These are phyloP conservation scores for Onygena corvina DNA, from an alignment of 2,329 filamentous ascomycete genomes.

Conservation along the genomic window DNA sequence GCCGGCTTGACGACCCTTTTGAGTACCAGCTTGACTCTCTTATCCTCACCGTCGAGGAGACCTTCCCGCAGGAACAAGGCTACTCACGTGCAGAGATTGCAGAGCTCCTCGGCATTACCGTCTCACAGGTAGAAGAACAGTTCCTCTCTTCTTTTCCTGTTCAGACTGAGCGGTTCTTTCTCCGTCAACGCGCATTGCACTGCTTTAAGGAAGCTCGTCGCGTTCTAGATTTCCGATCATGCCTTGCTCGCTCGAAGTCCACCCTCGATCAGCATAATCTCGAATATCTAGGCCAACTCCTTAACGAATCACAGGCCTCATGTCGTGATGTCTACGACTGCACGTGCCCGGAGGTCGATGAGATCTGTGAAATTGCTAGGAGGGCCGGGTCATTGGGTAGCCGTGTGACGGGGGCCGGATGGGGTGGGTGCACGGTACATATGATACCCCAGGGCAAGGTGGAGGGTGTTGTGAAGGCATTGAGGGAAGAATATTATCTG, in stretches of 20 bases:
- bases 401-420: slow-evolving; percentile 81
- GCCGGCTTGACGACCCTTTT: slow-evolving; percentile 38
- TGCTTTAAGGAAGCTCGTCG: slow-evolving; percentile 82
- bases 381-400: slow-evolving; percentile 72
- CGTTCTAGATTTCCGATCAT: slow-evolving; percentile 68
- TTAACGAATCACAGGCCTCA: slow-evolving; percentile 82
- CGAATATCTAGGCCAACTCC: slow-evolving; percentile 59
- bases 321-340: slow-evolving; percentile 84
- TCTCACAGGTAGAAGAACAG: slow-evolving; percentile 58
- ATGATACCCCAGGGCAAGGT: slow-evolving; percentile 76
- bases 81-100: slow-evolving; percentile 84
- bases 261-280: slow-evolving; percentile 55
- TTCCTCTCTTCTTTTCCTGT: slow-evolving; percentile 86
- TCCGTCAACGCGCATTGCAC: slow-evolving; percentile 77
- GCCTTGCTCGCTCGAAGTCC: slow-evolving; percentile 49
- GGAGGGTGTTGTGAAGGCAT: slow-evolving; percentile 60
- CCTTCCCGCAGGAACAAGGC: slow-evolving; percentile 65
- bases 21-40: slow-evolving; percentile 62
- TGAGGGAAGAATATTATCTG: slow-evolving; percentile 71
- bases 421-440: slow-evolving; percentile 94
- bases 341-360: slow-evolving; percentile 83
- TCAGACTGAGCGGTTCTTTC: slow-evolving; percentile 72
- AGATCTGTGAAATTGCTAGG: slow-evolving; percentile 68
- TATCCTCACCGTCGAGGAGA: slow-evolving; percentile 54
- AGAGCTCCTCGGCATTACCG: slow-evolving; percentile 53